phyloP scores from a whole-genome alignment of 169 alveolate species.

The Plasmodium inui region DNA sequence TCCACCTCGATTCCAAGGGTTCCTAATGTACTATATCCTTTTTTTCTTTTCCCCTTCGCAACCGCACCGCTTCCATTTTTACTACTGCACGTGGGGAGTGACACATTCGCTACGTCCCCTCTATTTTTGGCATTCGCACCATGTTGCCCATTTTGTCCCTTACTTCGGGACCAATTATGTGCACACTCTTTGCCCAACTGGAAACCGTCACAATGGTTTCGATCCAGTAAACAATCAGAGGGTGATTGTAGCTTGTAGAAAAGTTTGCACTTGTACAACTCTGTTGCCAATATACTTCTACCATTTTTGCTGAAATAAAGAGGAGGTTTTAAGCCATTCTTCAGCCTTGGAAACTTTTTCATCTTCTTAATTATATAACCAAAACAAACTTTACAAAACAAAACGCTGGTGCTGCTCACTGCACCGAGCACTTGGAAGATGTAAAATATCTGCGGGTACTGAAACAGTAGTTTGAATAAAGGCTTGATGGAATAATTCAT shows the following conservation, averaged over 20 bases:
- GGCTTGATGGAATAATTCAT: slow-evolving; percentile 46
- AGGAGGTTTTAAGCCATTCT: slow-evolving; percentile 45
- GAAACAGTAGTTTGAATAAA: slow-evolving; percentile 64
- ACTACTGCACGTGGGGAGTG: not conserved
- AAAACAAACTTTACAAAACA: slow-evolving; percentile 56
- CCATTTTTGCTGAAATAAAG: slow-evolving; percentile 16
- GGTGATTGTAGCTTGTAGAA: slow-evolving; percentile 41
- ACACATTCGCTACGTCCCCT: not conserved
- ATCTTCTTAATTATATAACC: slow-evolving; percentile 44
- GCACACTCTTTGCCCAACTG: not conserved
- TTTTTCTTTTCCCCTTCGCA: not conserved
- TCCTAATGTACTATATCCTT: not conserved
- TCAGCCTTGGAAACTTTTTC: slow-evolving; percentile 6
- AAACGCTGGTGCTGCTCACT: slow-evolving; percentile 38
- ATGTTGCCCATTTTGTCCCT: not conserved
- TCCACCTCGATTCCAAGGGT: not conserved
- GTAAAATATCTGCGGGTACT: slow-evolving; percentile 56
- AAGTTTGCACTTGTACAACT: slow-evolving; percentile 5
- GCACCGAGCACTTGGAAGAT: slow-evolving; percentile 61
- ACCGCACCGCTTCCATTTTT: not conserved
- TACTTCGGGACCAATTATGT: not conserved
- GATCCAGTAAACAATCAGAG: slow-evolving; percentile 23
- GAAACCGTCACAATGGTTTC: not conserved
- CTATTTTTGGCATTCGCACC: not conserved
- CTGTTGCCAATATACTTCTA: not conserved